Evolutionary conservation across 257 asterid genomes (phyloP).

Genomic region (Petrea volubilis): DNA sequence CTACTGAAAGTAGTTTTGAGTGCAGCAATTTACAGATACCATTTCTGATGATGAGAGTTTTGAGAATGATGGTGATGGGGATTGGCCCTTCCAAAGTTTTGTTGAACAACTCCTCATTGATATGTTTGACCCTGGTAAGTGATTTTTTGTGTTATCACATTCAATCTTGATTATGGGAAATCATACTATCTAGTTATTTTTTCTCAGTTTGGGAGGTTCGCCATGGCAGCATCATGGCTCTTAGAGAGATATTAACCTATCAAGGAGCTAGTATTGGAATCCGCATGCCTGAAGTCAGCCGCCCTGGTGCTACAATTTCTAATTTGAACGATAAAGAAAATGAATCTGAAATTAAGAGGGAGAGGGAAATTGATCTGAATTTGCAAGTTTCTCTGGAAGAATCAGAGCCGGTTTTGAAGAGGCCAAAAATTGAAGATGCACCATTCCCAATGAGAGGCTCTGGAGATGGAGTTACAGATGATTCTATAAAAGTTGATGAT

Average conservation of each 20-base stretch:
- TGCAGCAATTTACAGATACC: constrained; percentile 77
- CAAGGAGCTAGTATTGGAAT: constrained; percentile 96
- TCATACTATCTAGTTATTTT: constrained; percentile 22
- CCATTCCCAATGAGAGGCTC: constrained; percentile 36
- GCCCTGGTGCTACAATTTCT: constrained; percentile 33
- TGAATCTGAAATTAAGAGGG: constrained; percentile 50
- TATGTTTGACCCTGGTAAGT: constrained; percentile 89
- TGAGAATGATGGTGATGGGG: constrained; percentile 79
- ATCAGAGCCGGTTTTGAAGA: constrained; percentile 65
- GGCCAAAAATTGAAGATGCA: constrained; percentile 68
- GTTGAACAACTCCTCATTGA: constrained; percentile 95
- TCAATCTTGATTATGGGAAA: constrained; percentile 20
- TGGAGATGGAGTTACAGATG: constrained; percentile 40
- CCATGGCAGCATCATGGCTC: constrained; percentile 99
- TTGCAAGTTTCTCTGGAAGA: constrained; percentile 61
- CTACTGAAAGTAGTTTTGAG: constrained; percentile 34
- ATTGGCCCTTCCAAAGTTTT: constrained; percentile 91
- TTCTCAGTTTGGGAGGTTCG: constrained; percentile 97
- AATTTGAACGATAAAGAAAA: constrained; percentile 39
- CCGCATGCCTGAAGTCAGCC: constrained; percentile 56
- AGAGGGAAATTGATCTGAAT: constrained; percentile 74
- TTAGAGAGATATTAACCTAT: constrained; percentile 91
- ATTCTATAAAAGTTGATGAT: constrained; percentile 46
- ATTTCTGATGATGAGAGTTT: constrained; percentile 76
- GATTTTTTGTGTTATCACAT: constrained; percentile 3